Conservation (phyloP, 176 grass and related monocot species). For the Pontederia crassipes region DNA sequence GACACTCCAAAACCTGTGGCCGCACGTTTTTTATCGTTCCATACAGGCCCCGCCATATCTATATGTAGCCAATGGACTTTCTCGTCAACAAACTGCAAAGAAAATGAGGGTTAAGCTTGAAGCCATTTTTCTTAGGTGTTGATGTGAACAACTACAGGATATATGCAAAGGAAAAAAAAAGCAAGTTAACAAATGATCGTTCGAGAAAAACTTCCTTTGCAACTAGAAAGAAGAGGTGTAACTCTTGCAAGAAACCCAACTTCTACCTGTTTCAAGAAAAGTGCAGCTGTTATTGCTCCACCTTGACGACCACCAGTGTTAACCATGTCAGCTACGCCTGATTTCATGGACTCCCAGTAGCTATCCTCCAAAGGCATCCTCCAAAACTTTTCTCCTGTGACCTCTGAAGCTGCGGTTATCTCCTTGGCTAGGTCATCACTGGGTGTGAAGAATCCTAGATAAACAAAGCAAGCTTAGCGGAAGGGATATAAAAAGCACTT, state of each 20-base stretch:
- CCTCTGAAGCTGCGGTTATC: conserved; percentile 54
- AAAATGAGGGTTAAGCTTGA: neutral
- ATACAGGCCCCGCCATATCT: conserved; percentile 93
- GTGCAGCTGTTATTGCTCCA: conserved; percentile 72
- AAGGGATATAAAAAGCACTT: neutral
- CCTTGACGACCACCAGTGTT: conserved; percentile 85
- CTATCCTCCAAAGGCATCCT: conserved; percentile 88
- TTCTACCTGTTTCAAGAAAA: conserved; percentile 89
- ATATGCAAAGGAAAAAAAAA: too few species aligned
- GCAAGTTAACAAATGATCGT: too few species aligned
- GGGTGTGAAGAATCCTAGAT: conserved; percentile 71
- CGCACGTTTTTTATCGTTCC: conserved; percentile 77
- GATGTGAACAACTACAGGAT: too few species aligned
- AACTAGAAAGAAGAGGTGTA: neutral
- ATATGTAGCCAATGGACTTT: conserved; percentile 99
- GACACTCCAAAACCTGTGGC: conserved; percentile 87
- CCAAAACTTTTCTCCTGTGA: conserved; percentile 90
- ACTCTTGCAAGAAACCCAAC: neutral
- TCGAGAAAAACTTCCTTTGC: too few species aligned
- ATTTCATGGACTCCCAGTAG: conserved; percentile 97
- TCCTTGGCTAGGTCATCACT: conserved; percentile 87
- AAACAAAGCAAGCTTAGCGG: neutral
- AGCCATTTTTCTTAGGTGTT: too few species aligned
- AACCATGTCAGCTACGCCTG: conserved; percentile 87
- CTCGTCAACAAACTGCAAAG: conserved; percentile 72